Base-by-base conservation (phyloP, 345 rosid species). In the Camelina hispida region DNA sequence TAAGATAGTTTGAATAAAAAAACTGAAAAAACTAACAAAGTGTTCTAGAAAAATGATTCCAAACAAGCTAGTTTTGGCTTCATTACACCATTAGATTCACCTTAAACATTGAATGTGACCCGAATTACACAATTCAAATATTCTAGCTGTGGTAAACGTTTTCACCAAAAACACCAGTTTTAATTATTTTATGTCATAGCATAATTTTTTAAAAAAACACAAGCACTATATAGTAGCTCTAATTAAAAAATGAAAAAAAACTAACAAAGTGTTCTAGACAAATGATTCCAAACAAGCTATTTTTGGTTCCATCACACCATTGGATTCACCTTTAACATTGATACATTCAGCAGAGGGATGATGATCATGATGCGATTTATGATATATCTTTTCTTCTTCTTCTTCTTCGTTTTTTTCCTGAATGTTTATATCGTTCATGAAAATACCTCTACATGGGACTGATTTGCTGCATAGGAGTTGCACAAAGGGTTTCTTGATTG, bases 261-360 rank as follows among this genome's bases (percentile, higher is more conserved):
- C 17, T 38, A 50, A 50, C 3, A 4, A 60, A 61, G 4, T 61
- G 20, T 8, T 47, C 1, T 52, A 37, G 15, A 37, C 4, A 18
- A 32, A 68, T 61, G 71, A 47, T 64, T 15, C 30, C 23, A 84
- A 68, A 62, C 89, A 86, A 56, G 73, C 4, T 8, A 82, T 59
- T 38, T 51, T 46, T 12, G 87, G 87, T 2, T 40, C 59, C 61
- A 83, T 74, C n/a, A 62, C 14, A 37, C 80, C 69, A 6, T n/a
- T 51, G 20, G 80, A 50, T 55, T 30, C 44, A 34, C 90, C 86
- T 38, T 38, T 60, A 59, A 51, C 88, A 72, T 86, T 83, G 13
- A 68, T 52, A 72, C 88, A 81, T 30, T 68, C 73, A 4, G 84
- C 58, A 23, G 12, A n/a, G 10, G 79, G 66, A 34, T 71, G 66